A percentile compares a stretch with the other conserved stretches of the same genome.
Evolutionary conservation across 495 filamentous ascomycete genomes (phyloP).

Genomic region (Neurospora sp.): DNA sequence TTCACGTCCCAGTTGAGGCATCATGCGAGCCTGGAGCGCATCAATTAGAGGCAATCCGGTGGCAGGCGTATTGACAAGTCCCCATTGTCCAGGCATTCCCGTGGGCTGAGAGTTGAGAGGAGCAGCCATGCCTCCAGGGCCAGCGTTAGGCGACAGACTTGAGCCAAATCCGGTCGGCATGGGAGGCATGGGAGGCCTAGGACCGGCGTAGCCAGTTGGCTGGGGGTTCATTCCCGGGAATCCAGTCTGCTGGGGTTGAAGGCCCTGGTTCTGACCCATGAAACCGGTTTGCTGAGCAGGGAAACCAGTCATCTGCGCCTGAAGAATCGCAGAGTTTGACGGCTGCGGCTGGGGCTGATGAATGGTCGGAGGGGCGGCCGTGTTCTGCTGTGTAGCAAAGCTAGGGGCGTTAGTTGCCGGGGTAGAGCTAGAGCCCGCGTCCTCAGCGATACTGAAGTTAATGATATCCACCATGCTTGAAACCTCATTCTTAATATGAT

Average conservation of each 20-base stretch:
- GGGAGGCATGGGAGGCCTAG: slow-evolving; percentile 83
- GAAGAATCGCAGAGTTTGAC: slow-evolving; percentile 66
- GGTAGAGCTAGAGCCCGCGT: slow-evolving; percentile 35
- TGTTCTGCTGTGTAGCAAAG: slow-evolving; percentile 58
- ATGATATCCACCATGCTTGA: slow-evolving; percentile 99
- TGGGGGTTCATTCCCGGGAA: slow-evolving; percentile 42
- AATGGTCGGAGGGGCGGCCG: slow-evolving; percentile 58
- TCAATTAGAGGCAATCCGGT: slow-evolving; percentile 90
- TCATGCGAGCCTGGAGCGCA: slow-evolving; percentile 88
- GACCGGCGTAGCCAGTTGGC: slow-evolving; percentile 57
- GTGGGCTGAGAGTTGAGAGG: slow-evolving; percentile 91
- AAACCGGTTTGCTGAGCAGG: slow-evolving; percentile 44
- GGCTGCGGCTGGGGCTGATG: slow-evolving; percentile 80
- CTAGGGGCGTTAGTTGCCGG: slow-evolving; percentile 63
- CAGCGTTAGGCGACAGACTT: slow-evolving; percentile 53
- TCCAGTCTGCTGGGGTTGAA: slow-evolving; percentile 52
- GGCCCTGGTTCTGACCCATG: slow-evolving; percentile 30
- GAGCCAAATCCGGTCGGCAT: slow-evolving; percentile 80
- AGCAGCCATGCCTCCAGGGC: slow-evolving; percentile 37
- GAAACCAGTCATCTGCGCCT: slow-evolving; percentile 67
- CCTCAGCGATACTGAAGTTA: slow-evolving; percentile 84
- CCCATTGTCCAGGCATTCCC: slow-evolving; percentile 93
- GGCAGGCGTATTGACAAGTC: slow-evolving; percentile 86
- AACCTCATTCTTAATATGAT: slow-evolving; percentile 88
- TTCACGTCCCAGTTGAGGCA: slow-evolving; percentile 93